Conservation (phyloP, 148 eudicot species). For the Nepenthes gracilis region DNA sequence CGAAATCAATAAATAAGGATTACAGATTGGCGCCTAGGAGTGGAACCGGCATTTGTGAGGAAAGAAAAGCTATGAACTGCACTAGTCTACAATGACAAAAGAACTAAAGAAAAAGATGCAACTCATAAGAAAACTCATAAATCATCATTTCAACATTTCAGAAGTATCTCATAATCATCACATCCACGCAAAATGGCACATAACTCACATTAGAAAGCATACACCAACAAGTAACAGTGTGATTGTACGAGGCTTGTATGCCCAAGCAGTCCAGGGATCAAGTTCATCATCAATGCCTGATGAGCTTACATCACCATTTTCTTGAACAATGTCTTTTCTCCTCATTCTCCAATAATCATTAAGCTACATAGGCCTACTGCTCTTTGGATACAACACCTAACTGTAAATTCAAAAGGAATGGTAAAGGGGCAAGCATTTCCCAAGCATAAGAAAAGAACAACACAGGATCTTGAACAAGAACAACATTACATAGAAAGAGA, state of each 20-base stretch:
- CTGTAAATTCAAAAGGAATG: no score
- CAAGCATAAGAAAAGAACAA: no score
- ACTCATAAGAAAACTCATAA: no score
- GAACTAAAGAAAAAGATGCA: not conserved
- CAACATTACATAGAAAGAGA: no score
- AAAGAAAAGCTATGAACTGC: no score
- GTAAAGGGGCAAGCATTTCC: no score
- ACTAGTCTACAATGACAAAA: no score
- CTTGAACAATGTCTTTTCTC: constrained; percentile 20
- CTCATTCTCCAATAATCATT: constrained; percentile 31
- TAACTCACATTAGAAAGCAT: constrained; percentile 87
- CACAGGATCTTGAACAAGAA: no score
- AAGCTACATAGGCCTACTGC: constrained; percentile 33
- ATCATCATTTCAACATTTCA: not conserved
- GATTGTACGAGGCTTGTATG: constrained; percentile 86
- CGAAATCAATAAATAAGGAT: no score
- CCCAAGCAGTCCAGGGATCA: constrained; percentile 99
- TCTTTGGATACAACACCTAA: not conserved
- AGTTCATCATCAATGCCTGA: constrained; percentile 47
- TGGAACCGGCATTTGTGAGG: no score
- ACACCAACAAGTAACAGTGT: constrained; percentile 83
- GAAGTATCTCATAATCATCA: no score
- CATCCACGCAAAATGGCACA: not conserved
- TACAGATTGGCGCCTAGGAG: no score
- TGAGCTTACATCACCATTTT: constrained; percentile 48